Evolutionary conservation across 2,329 filamentous ascomycete genomes (phyloP), one percentile per base, ranked within the genome.

Genomic region (Pestalotiopsis sp.): DNA sequence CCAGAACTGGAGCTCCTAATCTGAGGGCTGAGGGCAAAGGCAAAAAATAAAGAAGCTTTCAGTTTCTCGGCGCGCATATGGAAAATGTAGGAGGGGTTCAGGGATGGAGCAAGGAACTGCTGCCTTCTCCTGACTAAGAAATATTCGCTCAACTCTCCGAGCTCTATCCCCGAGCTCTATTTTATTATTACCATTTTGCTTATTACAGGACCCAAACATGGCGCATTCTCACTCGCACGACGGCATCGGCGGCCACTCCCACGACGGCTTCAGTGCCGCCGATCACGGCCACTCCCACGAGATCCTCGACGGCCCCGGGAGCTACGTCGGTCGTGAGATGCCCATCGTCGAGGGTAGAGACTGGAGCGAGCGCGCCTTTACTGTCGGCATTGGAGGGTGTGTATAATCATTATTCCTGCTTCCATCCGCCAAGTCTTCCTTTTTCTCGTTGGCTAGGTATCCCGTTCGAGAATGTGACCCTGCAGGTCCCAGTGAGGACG

Each of bases 221-320:
- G 76, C 80, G 41, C 82, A 81, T 71, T 70, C 75, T 41, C 90
- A 90, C 77, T 84, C 86, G 5, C 89, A 92, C 79, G 88, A 90
- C 68, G 84, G 84, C 66, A 77, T 75, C 55, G 74, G 75, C 61
- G 81, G 84, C 78, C 83, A 84, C 71, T 84, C 86, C 20, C 86
- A 88, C 78, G 80, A 82, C 52, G 79, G 78, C 73, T 81, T 84
- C 71, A 85, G 87, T 70, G 87, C 86, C 67, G 86, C 85, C 57
- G 92, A 95, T 77, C 96, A 98, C 80, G 96, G 96, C 75, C 96
- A 99, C 84, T 93, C 92, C 1, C 96, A 98, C 80, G 96, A 98
- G 85, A 94, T 98, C 76, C 92, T 98, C 73, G 92, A 96, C 77
- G 95, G 95, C 0, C 96, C 96, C 0, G 96, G 96, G 59, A 97